These are phyloP conservation scores for Leptomonas seymouri DNA, from an alignment of 208 protist species.

Conservation along the genomic window DNA sequence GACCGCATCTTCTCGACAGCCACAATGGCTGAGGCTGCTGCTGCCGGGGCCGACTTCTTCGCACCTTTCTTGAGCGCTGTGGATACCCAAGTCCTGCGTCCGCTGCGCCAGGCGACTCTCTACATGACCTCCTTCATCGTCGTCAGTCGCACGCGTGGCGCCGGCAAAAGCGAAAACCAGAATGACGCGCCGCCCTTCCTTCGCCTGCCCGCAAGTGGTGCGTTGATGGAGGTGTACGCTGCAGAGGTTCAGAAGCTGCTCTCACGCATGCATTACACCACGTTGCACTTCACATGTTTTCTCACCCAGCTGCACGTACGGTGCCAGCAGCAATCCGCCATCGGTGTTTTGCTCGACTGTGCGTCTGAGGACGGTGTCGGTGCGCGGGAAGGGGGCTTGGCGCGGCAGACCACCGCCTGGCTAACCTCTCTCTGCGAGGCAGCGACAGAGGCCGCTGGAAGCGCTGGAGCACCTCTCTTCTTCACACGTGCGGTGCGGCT, in stretches of 20 bases:
- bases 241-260: conserved; percentile 27
- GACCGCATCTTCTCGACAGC: conserved; percentile 13
- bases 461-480: background rate
- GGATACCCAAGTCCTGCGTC: conserved; percentile 19
- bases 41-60: conserved; percentile 23
- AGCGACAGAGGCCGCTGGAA: background rate
- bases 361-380: conserved; percentile 16
- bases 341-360: conserved; percentile 19
- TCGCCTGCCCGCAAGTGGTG: background rate
- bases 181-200: background rate
- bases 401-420: conserved; percentile 14
- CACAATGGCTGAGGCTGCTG: conserved; percentile 14
- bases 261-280: conserved; percentile 27
- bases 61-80: conserved; percentile 13
- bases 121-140: background rate
- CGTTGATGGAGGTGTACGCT: background rate
- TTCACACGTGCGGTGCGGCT: conserved; percentile 23
- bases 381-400: conserved; percentile 18
- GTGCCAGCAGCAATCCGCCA: conserved; percentile 20
- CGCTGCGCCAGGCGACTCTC: conserved; percentile 7
- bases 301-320: conserved; percentile 30
- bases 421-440: conserved; percentile 11
- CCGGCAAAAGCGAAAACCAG: background rate
- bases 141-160: background rate
- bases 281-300: conserved; percentile 32